Evolutionary conservation across 805 yeast genomes (phyloP), one percentile per base, ranked within the genome.

Genomic region (Metschnikowia drakensbergensis): DNA sequence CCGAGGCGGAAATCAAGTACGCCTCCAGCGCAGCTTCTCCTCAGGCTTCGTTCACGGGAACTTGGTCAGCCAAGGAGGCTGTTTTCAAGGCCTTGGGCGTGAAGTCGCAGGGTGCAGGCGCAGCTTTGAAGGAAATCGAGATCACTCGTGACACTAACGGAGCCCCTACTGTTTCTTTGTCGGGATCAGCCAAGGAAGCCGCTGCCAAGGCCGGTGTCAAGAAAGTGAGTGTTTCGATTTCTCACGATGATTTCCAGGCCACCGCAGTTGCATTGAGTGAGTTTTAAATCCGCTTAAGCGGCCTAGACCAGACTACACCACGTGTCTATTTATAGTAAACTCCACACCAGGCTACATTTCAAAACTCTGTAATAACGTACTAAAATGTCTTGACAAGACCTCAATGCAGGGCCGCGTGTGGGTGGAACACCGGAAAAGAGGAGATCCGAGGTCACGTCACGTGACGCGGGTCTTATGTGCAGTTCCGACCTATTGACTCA

Each of bases 51-150:
- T 94, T 80, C 70, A 90, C 99, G 27, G 99, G 99, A 42, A 86
- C 96, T 38, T 94, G 99, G 99, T 88, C 97, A 29, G 99, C 99
- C 39, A 94, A 94, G 74, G 99, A 94, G 75, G 99, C 99, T 37
- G 97, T 91, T 32, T 94, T 94, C 84, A 94, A 94, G 76, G 88
- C 96, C 17, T 76, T 94, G 63, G 91, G 94, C 53, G 96, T 88
- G 54, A 79, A 80, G 63, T 83, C 96, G 41, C 81, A 83, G 65
- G 99, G 99, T 51, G 97, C 92, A 11, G 99, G 98, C 53, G 98
- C 99, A 34, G 77, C 96, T 31, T 79, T 94, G 73, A 81, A 79
- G 66, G 96, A 89, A 52, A 95, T 94, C 69, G 98, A 92, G 74
- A 88, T 94, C 60, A 60, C 74, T 28, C 84, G 92, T 61, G 84